Conservation (phyloP, 208 protist species). For the Leptomonas seymouri region DNA sequence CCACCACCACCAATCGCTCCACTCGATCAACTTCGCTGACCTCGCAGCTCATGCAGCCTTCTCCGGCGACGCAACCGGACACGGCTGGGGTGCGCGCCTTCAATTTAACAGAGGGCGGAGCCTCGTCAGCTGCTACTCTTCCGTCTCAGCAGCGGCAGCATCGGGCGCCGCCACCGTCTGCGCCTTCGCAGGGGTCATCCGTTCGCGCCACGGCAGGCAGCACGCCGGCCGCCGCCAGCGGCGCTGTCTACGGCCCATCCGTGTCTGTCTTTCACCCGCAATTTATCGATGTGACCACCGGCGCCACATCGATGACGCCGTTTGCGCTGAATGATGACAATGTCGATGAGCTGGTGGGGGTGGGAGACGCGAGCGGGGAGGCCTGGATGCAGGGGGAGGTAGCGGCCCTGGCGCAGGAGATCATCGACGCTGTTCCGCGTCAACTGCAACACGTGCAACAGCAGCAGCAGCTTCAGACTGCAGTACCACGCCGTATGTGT, state of each 20-base stretch:
- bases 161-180: not conserved
- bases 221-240: not conserved
- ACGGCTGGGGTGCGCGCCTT: not conserved
- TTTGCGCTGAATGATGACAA: constrained; percentile 43
- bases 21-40: not conserved
- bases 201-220: constrained; percentile 2
- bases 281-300: constrained; percentile 70
- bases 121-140: not conserved
- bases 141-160: not conserved
- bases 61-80: not conserved
- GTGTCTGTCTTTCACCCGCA: constrained; percentile 41
- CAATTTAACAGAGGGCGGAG: not conserved
- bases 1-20: not conserved
- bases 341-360: constrained; percentile 7
- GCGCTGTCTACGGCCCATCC: constrained; percentile 42
- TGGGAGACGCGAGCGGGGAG: not conserved
- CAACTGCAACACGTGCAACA: not conserved
- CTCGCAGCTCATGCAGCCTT: constrained; percentile 13
- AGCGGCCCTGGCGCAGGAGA: constrained; percentile 15
- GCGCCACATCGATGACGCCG: constrained; percentile 52
- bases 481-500: not conserved
- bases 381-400: not conserved
- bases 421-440: constrained; percentile 1
- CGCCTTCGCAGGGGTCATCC: constrained; percentile 2
- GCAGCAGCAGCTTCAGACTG: constrained; percentile 8